These are phyloP conservation scores for Acrocalymma vagum DNA, from an alignment of 2,329 filamentous ascomycete genomes.

Conservation along the genomic window DNA sequence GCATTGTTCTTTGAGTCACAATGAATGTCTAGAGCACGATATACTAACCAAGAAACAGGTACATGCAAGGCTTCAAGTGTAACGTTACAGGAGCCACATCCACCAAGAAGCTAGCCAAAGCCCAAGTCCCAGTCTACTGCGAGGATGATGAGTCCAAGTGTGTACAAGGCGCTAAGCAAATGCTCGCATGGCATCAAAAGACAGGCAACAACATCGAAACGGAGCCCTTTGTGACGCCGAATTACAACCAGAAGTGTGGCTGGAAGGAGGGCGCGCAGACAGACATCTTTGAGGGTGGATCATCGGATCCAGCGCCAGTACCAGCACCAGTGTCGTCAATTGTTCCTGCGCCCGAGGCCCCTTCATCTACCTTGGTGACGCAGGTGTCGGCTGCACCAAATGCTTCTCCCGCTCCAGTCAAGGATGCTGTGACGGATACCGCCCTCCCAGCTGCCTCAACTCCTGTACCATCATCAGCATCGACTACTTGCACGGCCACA, in stretches of 20 bases:
- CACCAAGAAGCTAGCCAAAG: slow-evolving; percentile 51
- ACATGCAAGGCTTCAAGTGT: slow-evolving; percentile 62
- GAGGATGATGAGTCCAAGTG: slow-evolving; percentile 52
- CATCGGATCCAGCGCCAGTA: too few relatives aligned
- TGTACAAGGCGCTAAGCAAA: slow-evolving; percentile 59
- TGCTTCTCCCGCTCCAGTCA: too few relatives aligned
- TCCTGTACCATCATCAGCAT: too few relatives aligned
- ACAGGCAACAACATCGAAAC: slow-evolving; percentile 35
- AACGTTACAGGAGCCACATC: slow-evolving; percentile 56
- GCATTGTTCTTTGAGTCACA: neutral
- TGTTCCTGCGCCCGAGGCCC: too few relatives aligned
- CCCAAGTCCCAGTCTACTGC: slow-evolving; percentile 55
- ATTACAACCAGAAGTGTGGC: slow-evolving; percentile 35
- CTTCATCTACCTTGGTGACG: too few relatives aligned
- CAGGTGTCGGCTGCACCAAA: too few relatives aligned
- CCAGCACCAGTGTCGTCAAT: neutral
- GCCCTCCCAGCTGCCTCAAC: too few relatives aligned
- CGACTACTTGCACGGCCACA: too few relatives aligned
- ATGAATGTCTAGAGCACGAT: neutral
- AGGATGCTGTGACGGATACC: too few relatives aligned
- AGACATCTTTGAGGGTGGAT: slow-evolving; percentile 35
- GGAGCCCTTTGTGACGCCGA: slow-evolving; percentile 17
- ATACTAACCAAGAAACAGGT: slow-evolving; percentile 22
- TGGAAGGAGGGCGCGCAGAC: slow-evolving; percentile 32
- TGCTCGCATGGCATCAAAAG: slow-evolving; percentile 57